Evolutionary conservation across 345 rosid genomes (phyloP).

Genomic region (Eucalyptus erythrocorys): DNA sequence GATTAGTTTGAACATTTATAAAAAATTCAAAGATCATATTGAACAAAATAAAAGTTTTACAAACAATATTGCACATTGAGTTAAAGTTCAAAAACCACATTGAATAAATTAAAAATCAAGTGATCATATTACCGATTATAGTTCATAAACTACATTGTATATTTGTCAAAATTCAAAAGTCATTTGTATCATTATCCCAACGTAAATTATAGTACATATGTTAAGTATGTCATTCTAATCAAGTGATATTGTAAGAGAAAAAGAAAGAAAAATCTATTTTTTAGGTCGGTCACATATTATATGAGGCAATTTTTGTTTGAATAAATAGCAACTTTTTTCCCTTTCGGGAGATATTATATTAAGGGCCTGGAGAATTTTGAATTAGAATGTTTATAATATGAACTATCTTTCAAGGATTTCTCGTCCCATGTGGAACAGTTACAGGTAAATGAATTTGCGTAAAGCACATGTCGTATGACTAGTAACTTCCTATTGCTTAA

Average conservation of each 20-base stretch:
- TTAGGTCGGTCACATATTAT: background rate
- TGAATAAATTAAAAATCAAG: too few relatives aligned
- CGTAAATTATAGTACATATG: background rate
- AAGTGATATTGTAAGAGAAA: background rate
- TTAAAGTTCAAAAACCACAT: rapidly evolving
- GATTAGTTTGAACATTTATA: background rate
- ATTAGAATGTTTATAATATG: background rate
- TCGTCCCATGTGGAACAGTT: background rate
- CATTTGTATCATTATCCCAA: background rate
- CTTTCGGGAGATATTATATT: background rate
- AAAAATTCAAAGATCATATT: rapidly evolving
- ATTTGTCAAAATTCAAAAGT: background rate
- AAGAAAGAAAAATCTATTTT: background rate
- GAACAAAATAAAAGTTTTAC: background rate
- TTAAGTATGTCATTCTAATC: background rate
- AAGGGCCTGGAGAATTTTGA: background rate
- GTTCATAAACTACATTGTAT: background rate
- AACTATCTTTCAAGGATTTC: background rate
- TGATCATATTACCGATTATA: too few relatives aligned
- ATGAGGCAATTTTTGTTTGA: background rate
- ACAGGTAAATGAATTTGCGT: background rate
- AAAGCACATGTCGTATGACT: background rate
- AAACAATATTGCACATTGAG: rapidly evolving
- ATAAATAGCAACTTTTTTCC: background rate
- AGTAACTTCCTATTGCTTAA: background rate